phyloP scores from a whole-genome alignment of 768 basidiomycete species.

The Leccinum pellstonianum region DNA sequence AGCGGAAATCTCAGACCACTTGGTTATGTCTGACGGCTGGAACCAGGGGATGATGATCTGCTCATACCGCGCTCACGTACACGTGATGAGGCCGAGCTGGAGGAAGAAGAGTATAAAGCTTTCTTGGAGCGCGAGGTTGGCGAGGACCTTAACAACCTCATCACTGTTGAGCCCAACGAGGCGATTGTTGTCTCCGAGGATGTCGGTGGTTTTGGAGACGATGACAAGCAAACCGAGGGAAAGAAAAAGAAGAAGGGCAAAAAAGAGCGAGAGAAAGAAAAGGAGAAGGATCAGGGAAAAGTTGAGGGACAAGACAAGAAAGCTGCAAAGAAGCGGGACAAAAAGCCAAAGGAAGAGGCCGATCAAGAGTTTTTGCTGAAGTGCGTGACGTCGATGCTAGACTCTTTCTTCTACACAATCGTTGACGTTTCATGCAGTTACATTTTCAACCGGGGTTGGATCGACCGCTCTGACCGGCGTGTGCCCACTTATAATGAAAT shows the following conservation, averaged over 20 bases:
- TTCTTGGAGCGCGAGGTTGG: conserved; percentile 85
- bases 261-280: conserved; percentile 34
- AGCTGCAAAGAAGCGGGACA: conserved; percentile 13
- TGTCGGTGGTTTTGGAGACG: conserved; percentile 28
- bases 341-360: conserved; percentile 52
- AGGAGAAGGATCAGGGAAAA: conserved; percentile 26
- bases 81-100: conserved; percentile 68
- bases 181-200: conserved; percentile 20
- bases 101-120: conserved; percentile 82
- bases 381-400: conserved; percentile 44
- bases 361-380: conserved; percentile 90
- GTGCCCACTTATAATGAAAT: conserved; percentile 88
- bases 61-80: conserved; percentile 76
- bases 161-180: conserved; percentile 48
- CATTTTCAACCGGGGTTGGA: conserved; percentile 96
- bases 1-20: neutral
- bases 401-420: neutral
- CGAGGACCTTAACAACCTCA: conserved; percentile 62
- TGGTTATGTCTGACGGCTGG: neutral
- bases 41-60: conserved; percentile 55
- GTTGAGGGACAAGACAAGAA: conserved; percentile 23
- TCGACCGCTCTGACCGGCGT: conserved; percentile 71
- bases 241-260: conserved; percentile 36
- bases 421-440: conserved; percentile 54
- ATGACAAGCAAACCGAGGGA: conserved; percentile 28